Conservation (phyloP, 371 early-diverging fungal species). For the Mortierella sp. region DNA sequence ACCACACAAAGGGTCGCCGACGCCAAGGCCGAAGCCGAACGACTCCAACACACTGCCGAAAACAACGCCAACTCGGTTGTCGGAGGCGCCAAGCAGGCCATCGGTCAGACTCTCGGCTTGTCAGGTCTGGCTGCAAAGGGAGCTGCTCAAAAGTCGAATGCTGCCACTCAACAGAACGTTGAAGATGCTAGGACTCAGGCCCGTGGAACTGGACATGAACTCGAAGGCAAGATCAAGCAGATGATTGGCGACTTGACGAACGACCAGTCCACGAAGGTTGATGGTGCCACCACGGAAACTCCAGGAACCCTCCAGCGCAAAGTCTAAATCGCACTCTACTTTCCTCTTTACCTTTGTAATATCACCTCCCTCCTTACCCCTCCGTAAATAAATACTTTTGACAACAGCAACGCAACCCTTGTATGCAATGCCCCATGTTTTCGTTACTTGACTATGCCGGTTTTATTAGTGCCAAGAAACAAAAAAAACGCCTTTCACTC, state of each 20-base stretch:
- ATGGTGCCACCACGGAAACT: constrained; percentile 58
- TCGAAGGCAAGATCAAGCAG: constrained; percentile 36
- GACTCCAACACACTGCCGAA: constrained; percentile 48
- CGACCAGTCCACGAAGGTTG: constrained; percentile 56
- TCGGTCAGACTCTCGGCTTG: constrained; percentile 30
- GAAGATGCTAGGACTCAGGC: constrained; percentile 15
- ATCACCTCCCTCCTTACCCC: neutral
- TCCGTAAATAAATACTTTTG: neutral
- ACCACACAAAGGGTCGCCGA: constrained; percentile 36
- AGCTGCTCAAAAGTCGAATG: constrained; percentile 12
- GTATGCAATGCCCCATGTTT: neutral
- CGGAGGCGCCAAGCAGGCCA: constrained; percentile 36
- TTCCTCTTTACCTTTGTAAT: neutral
- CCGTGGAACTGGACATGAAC: neutral
- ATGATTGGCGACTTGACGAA: constrained; percentile 56
- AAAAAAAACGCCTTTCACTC: constrained; percentile 25
- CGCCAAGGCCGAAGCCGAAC: constrained; percentile 33
- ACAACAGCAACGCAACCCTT: neutral
- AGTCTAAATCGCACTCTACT: neutral
- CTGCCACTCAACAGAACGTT: neutral
- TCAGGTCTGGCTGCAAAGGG: constrained; percentile 27
- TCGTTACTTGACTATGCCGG: neutral
- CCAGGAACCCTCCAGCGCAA: constrained; percentile 51
- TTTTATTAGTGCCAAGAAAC: constrained; percentile 15
- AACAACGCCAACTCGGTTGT: constrained; percentile 46